Evolutionary conservation across 1,284 basidiomycete genomes (phyloP), one percentile per base, ranked within the genome.

Genomic region (Clitocybe nebularis): DNA sequence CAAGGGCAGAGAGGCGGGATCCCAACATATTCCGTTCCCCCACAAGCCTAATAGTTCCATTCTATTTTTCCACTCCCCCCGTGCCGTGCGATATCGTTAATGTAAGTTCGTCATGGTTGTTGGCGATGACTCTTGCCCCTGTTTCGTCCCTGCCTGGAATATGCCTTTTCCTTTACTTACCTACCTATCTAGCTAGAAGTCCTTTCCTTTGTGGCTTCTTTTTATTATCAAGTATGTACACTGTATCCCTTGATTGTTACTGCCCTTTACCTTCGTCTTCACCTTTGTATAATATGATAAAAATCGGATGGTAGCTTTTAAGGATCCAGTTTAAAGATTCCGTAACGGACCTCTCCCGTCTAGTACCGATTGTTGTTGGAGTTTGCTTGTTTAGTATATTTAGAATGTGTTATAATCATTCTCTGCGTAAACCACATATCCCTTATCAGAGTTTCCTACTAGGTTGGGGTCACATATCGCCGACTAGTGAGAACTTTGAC

Each of bases 151-250:
- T 8, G 4, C 26, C 19, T 16, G 6, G 29, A 32, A 6, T 32
- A 6, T 16, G 14, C 13, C n/a, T 11, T 13, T 8, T 32, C 5
- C 11, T 13, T 32, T 32, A 8, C 7, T n/a, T 34, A 24, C 6
- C 17, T 39, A 39, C 29, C 34, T 23, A 34, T 26, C 32, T 34
- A 25, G 22, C 9, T 21, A 14, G 29, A 23, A 21, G 14, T 21
- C 13, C n/a, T 22, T 23, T 19, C 11, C 26, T 35, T 21, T 19
- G 9, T 16, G 23, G 21, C 35, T 10, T 19, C 9, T 23, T 29
- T 32, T 41, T 33, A 41, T 41, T 41, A 41, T 23, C 39, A 22
- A 23, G 10, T 41, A 41, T 41, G 39, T 41, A 41, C 29, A 41
- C 11, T 17, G 29, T 32, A 32, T 32, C n/a, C n/a, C n/a, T n/a